phyloP scores from a whole-genome alignment of 1,139 yeast species.

The Yamadazyma dushanensis region DNA sequence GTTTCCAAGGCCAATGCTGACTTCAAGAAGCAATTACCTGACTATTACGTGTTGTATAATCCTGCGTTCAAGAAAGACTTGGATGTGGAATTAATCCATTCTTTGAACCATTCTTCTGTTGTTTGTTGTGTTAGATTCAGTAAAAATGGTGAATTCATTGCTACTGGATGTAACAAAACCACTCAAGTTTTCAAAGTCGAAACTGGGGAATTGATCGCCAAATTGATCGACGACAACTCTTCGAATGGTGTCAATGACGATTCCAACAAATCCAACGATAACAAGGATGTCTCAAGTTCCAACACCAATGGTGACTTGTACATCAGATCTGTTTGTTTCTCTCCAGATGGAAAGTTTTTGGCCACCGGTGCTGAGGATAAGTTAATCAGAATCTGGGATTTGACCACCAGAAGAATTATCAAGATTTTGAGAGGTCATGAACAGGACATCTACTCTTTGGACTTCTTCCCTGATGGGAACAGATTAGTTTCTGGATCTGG shows the following conservation, averaged over 20 bases:
- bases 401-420: constrained; percentile 80
- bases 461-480: constrained; percentile 93
- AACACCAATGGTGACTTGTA: constrained; percentile 76
- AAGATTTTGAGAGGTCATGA: constrained; percentile 93
- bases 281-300: constrained; percentile 28
- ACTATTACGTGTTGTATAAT: constrained; percentile 87
- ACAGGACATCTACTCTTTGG: constrained; percentile 95
- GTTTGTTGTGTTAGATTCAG: constrained; percentile 96
- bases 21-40: constrained; percentile 80
- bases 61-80: constrained; percentile 70
- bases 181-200: constrained; percentile 93
- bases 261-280: constrained; percentile 28
- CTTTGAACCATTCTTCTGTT: constrained; percentile 88
- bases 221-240: constrained; percentile 77
- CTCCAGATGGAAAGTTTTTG: constrained; percentile 92
- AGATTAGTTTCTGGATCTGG: constrained; percentile 96
- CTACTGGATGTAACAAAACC: constrained; percentile 96
- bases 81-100: constrained; percentile 87
- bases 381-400: constrained; percentile 95
- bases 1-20: constrained; percentile 75
- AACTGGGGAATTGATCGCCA: constrained; percentile 87
- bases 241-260: constrained; percentile 35
- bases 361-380: constrained; percentile 99
- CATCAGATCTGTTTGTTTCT: constrained; percentile 92
- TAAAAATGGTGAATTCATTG: constrained; percentile 87